Evolutionary conservation across 495 filamentous ascomycete genomes (phyloP), one percentile per base, ranked within the genome.

Genomic region (Hypoxylon cercidicola): DNA sequence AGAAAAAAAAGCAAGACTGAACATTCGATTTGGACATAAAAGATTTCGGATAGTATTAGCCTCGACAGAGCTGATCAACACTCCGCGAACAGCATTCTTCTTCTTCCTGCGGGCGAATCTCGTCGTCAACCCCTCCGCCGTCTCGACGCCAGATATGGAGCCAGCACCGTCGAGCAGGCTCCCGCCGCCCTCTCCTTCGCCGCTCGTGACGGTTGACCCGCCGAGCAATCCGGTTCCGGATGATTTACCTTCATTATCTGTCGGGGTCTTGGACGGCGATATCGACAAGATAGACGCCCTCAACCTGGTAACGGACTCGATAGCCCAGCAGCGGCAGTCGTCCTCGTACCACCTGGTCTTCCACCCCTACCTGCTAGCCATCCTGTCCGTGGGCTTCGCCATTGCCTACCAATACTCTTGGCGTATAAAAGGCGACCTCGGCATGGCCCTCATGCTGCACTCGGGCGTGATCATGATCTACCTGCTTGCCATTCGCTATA

Each of bases 101-200:
- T 78, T 78, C 56, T 85, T 84, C 69, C 75, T 85, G 20, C 79
- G 82, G 45, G 83, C 82, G 52, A 85, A 85, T 66, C 78, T 85
- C 55, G 79, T 82, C 39, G 80, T 84, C 34, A 80, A 77, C 15
- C 72, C 82, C 35, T 79, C 77, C 25, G 74, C 75, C 51, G 64
- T 79, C 60, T 80, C 79, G 16, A 78, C 78, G 8, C 80, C 80
- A 34, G 68, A 74, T 41, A 77, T 81, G 49, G 74, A 74, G 54
- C 77, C 80, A 0, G 68, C 67, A 28, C 65, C 73, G 7, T 66
- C 73, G 7, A 70, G 56, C 34, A 53, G 52, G 35, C 67, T 72
- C 15, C 61, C 73, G 1, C 74, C 72, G 40, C 64, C 71, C 19
- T 68, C 70, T 5, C 64, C 73, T 5, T 76, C 75, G 10, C 72